A percentile compares a stretch with the other conserved stretches of the same genome.
Evolutionary conservation across 2,329 filamentous ascomycete species (phyloP).

Genomic region (Colletotrichum gigasporum): DNA sequence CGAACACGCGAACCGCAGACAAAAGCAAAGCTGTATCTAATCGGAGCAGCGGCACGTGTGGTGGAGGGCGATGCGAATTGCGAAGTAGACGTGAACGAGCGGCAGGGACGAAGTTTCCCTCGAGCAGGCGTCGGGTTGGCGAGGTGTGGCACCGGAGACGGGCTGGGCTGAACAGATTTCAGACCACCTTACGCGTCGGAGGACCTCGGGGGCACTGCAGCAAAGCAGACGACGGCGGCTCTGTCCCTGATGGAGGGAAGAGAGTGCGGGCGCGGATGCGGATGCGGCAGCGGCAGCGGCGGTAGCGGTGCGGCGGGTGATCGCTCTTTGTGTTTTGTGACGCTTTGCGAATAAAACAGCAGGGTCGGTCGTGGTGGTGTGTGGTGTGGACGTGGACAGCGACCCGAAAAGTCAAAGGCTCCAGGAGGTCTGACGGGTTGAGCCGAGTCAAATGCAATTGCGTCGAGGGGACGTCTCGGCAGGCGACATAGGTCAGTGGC

Average conservation of each 20-base stretch:
- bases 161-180: conserved; percentile 19
- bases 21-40: conserved; percentile 24
- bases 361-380: not conserved
- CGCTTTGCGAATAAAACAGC: not conserved
- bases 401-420: conserved; percentile 5
- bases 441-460: conserved; percentile 19
- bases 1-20: conserved; percentile 23
- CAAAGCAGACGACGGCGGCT: not conserved
- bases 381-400: not conserved
- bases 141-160: conserved; percentile 14
- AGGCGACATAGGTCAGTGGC: conserved; percentile 26
- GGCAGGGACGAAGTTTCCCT: conserved; percentile 32
- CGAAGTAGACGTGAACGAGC: conserved; percentile 31
- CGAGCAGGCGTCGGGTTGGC: conserved; percentile 22
- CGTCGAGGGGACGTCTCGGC: conserved; percentile 14
- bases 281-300: not conserved
- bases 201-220: conserved; percentile 1
- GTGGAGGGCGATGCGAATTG: conserved; percentile 18
- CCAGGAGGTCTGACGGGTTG: conserved; percentile 9
- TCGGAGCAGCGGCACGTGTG: conserved; percentile 11
- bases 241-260: conserved; percentile 3
- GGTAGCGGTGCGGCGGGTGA: not conserved
- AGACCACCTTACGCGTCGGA: conserved; percentile 14
- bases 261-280: not conserved
- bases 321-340: conserved; percentile 21